Base-by-base conservation (phyloP, 805 yeast species). In the Torulaspora franciscae region DNA sequence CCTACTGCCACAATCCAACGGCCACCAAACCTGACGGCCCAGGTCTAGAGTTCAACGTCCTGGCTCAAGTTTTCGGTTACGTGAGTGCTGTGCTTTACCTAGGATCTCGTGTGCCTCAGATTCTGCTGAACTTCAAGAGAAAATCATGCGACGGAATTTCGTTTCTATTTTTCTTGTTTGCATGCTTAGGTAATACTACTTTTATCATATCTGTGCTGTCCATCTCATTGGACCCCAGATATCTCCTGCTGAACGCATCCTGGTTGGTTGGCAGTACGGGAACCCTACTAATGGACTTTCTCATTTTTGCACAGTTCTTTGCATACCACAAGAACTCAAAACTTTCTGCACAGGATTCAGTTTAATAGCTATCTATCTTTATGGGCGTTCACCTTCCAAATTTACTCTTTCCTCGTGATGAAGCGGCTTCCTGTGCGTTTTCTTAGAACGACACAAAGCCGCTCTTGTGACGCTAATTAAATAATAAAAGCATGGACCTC, bases 71-170 rank as follows among this genome's bases (percentile, higher is more conserved):
- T 33, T 88, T 89, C 64, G 99, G 99, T 29, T 80, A 81, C 71
- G 58, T 78, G 41, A 83, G 90, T 69, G 93, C 95, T 6, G 61
- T 70, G 1, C 69, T 85, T 32, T 85, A 85, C 58, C 67, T 91
- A 48, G 95, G 96, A 2, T 90, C 98, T 13, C 74, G 99, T 56
- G 67, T 93, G 24, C 99, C 99, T 1, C 99, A 93, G 68, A 87
- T 93, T 43, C 64, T 87, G 47, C 73, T 91, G 49, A 93, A 93
- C 67, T 87, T 75, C 60, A 74, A 82, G 62, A 76, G 97, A 59
- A 90, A 89, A 67, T 84, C 95, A 1, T 89, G 96, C 62, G 98
- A 93, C 50, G 98, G 98, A 19, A 85, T 91, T 39, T 87, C 96
- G 8, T 87, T 93, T 59, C 74, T 91, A 73, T 91, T 93, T 67